Conservation (phyloP, 148 eudicot genomes). For the Rhododendron henanense region DNA sequence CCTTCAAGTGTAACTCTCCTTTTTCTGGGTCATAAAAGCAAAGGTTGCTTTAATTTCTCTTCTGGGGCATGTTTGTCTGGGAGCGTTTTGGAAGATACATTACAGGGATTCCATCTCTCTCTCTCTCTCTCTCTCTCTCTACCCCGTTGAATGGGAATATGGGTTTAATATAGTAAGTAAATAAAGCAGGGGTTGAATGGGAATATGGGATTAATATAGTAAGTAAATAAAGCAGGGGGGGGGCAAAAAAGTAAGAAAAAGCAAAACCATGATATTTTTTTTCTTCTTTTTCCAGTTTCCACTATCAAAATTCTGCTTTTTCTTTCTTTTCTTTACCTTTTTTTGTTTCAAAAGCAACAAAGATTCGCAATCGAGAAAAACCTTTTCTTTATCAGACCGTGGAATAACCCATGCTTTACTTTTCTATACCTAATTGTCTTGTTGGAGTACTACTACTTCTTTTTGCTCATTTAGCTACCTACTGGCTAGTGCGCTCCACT, state of each 20-base stretch:
- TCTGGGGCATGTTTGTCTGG: slow-evolving; percentile 39
- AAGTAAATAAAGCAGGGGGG: neutral
- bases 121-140: too few relatives aligned
- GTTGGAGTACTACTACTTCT: neutral
- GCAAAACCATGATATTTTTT: neutral
- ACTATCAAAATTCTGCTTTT: neutral
- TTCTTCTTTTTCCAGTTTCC: neutral
- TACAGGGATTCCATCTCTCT: slow-evolving; percentile 32
- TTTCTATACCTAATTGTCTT: neutral
- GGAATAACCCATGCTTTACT: neutral
- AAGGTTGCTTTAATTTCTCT: slow-evolving; percentile 30
- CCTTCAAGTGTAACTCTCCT: neutral
- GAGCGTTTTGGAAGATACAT: slow-evolving; percentile 33
- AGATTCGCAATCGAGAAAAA: neutral
- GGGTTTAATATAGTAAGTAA: too few relatives aligned
- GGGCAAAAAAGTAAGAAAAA: neutral
- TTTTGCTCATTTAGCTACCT: neutral
- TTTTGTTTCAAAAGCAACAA: neutral
- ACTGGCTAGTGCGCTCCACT: neutral
- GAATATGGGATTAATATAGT: too few relatives aligned
- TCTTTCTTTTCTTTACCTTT: neutral
- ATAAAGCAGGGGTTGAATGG: neutral
- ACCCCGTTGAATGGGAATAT: neutral
- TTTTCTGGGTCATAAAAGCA: slow-evolving; percentile 36
- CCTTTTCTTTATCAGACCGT: neutral